Evolutionary conservation across 2,329 filamentous ascomycete genomes (phyloP).

Genomic region (Westerdykella ornata): DNA sequence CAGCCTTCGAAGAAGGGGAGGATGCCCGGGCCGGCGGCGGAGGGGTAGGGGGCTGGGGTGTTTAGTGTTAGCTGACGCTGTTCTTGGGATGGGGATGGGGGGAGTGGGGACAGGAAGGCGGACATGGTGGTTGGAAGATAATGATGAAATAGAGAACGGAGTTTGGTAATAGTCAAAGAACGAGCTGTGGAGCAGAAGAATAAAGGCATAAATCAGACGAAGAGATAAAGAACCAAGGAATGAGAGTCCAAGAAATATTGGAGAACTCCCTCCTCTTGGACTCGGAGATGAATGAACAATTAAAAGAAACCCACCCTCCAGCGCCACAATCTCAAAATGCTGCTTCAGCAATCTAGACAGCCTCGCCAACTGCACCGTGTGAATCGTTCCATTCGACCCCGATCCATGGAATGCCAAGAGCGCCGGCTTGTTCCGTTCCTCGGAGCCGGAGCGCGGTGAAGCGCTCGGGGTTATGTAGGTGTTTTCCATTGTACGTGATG

Average conservation of each 20-base stretch:
- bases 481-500: slow-evolving; percentile 1
- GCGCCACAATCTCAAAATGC: slow-evolving; percentile 20
- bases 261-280: too few species aligned
- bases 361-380: slow-evolving; percentile 30
- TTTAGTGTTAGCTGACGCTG: slow-evolving; percentile 1
- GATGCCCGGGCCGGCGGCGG: slow-evolving; percentile 30
- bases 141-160: neutral
- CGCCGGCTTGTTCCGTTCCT: slow-evolving; percentile 20
- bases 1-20: slow-evolving; percentile 37
- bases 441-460: neutral
- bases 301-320: slow-evolving; percentile 19
- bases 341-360: slow-evolving; percentile 18
- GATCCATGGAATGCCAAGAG: slow-evolving; percentile 35
- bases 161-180: neutral
- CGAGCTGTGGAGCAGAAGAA: neutral
- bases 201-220: neutral
- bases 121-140: neutral
- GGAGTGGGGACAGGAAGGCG: neutral
- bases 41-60: slow-evolving; percentile 24
- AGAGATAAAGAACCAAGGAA: too few species aligned
- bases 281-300: neutral
- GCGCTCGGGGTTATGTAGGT: slow-evolving; percentile 1
- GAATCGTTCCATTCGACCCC: slow-evolving; percentile 29
- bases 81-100: neutral
- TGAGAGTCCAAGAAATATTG: too few species aligned